Evolutionary conservation across 78 protist species (phyloP), one percentile per base, ranked within the genome.

Genomic region (Dictyostelium firmibasis): DNA sequence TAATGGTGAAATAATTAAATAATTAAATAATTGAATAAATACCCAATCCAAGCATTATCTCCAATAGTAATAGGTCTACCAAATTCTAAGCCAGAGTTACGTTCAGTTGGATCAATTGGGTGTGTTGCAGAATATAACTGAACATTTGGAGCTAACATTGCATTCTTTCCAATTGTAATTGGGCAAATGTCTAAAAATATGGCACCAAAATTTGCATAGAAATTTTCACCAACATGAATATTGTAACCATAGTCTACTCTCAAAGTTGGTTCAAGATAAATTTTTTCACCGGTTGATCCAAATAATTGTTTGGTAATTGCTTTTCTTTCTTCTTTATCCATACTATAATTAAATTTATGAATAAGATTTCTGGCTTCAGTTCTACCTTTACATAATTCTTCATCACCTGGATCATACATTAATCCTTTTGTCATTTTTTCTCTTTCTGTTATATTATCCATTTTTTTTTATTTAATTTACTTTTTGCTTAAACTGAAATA

Each of bases 211-310:
- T 77, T 84, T 70, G 92, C 67, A 79, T 83, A 92, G 27, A 94
- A 81, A 78, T 93, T 64, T 16, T 33, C 82, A 33, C 85, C 85
- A n/a, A 76, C 62, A 27, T 60, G 29, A 10, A 96, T 93, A 82
- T 92, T 84, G 25, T 35, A 60, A 5, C 98, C 98, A 72, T 93
- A 95, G 60, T 97, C 98, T 13, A 91, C 89, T 29, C 64, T 38
- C 23, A 96, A 94, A 3, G 95, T 78, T 35, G 98, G 88, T 23
- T 94, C 97, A 0, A 93, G 3, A 77, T 29, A 38, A 9, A 70
- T 20, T 1, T 81, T 35, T 43, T 44, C 78, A n/a, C 84, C 70
- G 13, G 41, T 74, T 33, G 62, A 23, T 25, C 81, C 44, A 35
- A 33, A 77, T 31, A 79, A 60, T 76, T 60, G 38, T 60, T 47